Evolutionary conservation across 2,329 filamentous ascomycete species (phyloP).

Genomic region (Fusarium sp.): DNA sequence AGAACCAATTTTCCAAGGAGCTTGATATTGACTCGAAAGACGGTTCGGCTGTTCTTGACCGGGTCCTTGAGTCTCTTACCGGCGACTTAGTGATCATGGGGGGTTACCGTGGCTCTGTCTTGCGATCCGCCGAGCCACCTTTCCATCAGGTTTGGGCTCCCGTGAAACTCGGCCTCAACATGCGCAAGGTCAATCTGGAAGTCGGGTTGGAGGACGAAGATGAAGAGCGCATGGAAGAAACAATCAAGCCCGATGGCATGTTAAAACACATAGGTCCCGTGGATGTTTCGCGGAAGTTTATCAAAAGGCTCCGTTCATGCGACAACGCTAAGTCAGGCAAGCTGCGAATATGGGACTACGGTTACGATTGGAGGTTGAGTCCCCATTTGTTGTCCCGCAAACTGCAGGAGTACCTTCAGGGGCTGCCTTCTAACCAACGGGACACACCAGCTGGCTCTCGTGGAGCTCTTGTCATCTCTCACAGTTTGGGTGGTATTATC

Average conservation of each 20-base stretch:
- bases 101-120: slow-evolving; percentile 89
- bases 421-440: slow-evolving; percentile 77
- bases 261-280: slow-evolving; percentile 92
- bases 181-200: slow-evolving; percentile 91
- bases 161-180: slow-evolving; percentile 90
- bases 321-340: slow-evolving; percentile 78
- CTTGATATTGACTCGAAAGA: slow-evolving; percentile 27
- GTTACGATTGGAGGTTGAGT: slow-evolving; percentile 93
- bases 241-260: slow-evolving; percentile 88
- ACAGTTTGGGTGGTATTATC: slow-evolving; percentile 88
- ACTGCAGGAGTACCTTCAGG: slow-evolving; percentile 78
- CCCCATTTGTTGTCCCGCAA: slow-evolving; percentile 78
- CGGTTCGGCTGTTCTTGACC: slow-evolving; percentile 58
- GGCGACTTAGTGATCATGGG: slow-evolving; percentile 91
- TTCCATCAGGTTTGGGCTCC: slow-evolving; percentile 94
- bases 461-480: slow-evolving; percentile 85
- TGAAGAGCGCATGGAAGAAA: slow-evolving; percentile 83
- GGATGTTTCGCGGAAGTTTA: slow-evolving; percentile 84
- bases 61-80: slow-evolving; percentile 72
- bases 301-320: slow-evolving; percentile 79
- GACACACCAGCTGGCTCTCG: slow-evolving; percentile 62
- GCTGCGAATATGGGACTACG: slow-evolving; percentile 87
- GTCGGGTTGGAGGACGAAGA: slow-evolving; percentile 84
- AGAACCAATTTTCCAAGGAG: slow-evolving; percentile 41
- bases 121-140: slow-evolving; percentile 83